phyloP scores from a whole-genome alignment of 2,329 filamentous ascomycete genomes.

The Pseudogymnoascus sp. region DNA sequence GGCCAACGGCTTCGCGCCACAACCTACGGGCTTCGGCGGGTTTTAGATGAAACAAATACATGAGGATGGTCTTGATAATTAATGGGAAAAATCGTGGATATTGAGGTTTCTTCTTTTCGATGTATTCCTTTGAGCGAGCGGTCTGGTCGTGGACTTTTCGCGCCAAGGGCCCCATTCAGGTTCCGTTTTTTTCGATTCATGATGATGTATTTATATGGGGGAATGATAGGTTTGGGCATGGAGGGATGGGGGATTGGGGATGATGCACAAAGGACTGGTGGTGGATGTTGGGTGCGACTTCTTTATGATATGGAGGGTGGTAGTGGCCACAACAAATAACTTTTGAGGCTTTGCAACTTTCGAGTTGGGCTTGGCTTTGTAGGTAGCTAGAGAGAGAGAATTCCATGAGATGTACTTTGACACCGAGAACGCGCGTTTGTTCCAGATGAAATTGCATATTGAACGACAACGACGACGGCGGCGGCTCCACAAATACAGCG shows the following conservation, averaged over 20 bases:
- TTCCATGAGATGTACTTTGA: constrained; percentile 1
- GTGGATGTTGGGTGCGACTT: constrained; percentile 6
- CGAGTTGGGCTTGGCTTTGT: constrained; percentile 4
- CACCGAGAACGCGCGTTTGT: background rate
- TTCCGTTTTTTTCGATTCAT: constrained; percentile 1
- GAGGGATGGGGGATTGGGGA: constrained; percentile 35
- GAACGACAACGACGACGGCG: background rate
- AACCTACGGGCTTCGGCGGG: constrained; percentile 68
- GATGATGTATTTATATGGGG: constrained; percentile 7
- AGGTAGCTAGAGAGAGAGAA: constrained; percentile 1
- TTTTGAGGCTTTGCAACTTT: background rate
- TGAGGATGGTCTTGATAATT: constrained; percentile 9
- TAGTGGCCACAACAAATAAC: background rate
- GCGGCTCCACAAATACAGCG: background rate
- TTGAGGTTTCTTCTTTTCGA: constrained; percentile 3
- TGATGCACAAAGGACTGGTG: constrained; percentile 27
- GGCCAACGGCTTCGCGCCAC: constrained; percentile 80
- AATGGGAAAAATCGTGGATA: constrained; percentile 2
- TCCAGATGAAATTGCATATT: background rate
- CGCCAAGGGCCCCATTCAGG: background rate
- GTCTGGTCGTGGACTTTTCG: background rate
- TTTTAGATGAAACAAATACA: constrained; percentile 33
- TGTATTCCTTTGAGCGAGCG: background rate
- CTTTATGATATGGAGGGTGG: constrained; percentile 12
- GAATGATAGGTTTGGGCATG: constrained; percentile 22